Conservation (phyloP, 768 basidiomycete genomes). For the Calocera cornea region DNA sequence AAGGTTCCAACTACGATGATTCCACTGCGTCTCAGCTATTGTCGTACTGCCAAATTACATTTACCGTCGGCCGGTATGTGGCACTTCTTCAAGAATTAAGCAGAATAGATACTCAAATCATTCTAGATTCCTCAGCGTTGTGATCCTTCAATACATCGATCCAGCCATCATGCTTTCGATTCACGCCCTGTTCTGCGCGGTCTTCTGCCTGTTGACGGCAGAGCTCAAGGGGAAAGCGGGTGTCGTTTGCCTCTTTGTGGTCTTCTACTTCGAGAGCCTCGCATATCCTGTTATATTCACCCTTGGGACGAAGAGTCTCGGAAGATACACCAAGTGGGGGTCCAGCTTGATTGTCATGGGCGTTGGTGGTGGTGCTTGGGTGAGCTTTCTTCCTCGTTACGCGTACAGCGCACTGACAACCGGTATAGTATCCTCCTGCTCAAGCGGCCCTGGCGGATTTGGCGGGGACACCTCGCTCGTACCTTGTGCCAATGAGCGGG, state of each 20-base stretch:
- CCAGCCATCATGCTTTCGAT: slow-evolving; percentile 46
- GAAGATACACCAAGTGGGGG: slow-evolving; percentile 44
- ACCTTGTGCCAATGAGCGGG: slow-evolving; percentile 46
- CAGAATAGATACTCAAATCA: slow-evolving; percentile 9
- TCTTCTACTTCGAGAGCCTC: slow-evolving; percentile 68
- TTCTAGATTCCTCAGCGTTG: slow-evolving; percentile 41
- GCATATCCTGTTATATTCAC: slow-evolving; percentile 56
- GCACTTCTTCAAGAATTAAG: not conserved
- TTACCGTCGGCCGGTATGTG: slow-evolving; percentile 43
- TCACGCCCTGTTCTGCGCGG: slow-evolving; percentile 39
- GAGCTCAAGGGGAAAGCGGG: slow-evolving; percentile 40
- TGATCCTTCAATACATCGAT: slow-evolving; percentile 47
- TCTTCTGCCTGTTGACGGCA: slow-evolving; percentile 40
- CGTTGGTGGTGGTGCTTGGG: slow-evolving; percentile 5
- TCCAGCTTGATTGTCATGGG: slow-evolving; percentile 54
- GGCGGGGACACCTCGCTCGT: slow-evolving; percentile 38
- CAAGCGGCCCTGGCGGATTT: slow-evolving; percentile 43
- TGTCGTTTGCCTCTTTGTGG: slow-evolving; percentile 44
- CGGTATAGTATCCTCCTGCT: slow-evolving; percentile 55
- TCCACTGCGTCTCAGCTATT: slow-evolving; percentile 48
- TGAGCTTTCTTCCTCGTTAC: slow-evolving; percentile 12
- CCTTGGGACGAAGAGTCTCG: slow-evolving; percentile 49
- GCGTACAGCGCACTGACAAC: slow-evolving; percentile 38
- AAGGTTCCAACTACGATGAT: slow-evolving; percentile 39
- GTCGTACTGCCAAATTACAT: slow-evolving; percentile 59